Evolutionary conservation across 345 rosid species (phyloP).

Genomic region (Lenwebbia sp.): DNA sequence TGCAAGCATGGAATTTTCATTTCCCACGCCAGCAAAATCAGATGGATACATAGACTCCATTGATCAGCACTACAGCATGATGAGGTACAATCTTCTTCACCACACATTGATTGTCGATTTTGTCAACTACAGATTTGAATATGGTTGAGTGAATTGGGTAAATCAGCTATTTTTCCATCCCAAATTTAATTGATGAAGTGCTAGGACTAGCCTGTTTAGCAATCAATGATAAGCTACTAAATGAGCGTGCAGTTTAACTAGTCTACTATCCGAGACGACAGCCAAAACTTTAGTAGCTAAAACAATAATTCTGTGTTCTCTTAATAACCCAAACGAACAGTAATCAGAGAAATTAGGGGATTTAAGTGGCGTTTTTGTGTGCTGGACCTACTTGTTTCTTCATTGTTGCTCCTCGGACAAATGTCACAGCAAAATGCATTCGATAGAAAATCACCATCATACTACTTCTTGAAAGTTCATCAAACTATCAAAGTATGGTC

Average conservation of each 20-base stretch:
- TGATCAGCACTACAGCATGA: constrained; percentile 32
- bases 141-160: background rate
- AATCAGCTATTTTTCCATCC: background rate
- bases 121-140: background rate
- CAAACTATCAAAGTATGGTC: background rate
- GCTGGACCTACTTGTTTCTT: background rate
- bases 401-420: background rate
- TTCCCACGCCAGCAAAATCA: constrained; percentile 19
- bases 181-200: background rate
- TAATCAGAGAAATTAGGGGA: background rate
- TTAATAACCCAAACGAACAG: background rate
- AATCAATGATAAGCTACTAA: background rate
- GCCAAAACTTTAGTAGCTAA: background rate
- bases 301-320: background rate
- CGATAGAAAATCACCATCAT: background rate
- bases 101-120: background rate
- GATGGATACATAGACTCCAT: constrained; percentile 14
- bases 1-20: constrained; percentile 67
- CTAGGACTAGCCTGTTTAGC: background rate
- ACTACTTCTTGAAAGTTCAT: background rate
- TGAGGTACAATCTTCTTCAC: constrained; percentile 32
- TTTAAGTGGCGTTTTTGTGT: background rate
- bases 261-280: background rate
- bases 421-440: background rate
- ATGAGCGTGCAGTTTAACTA: background rate